Evolutionary conservation across 2,329 filamentous ascomycete genomes (phyloP).

Genomic region (Colletotrichum nymphaeae): DNA sequence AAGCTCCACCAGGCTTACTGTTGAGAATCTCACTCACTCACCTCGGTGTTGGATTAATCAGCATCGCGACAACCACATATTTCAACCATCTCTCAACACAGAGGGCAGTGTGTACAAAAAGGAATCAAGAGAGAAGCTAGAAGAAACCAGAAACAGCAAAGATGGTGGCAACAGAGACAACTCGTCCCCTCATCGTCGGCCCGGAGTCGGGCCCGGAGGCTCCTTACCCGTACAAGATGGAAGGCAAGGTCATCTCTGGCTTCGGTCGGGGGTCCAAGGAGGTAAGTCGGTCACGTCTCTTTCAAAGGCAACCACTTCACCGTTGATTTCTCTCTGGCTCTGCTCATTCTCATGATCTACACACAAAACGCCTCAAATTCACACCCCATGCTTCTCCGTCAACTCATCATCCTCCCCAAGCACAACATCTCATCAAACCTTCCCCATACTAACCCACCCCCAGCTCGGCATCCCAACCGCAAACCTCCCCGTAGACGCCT

Average conservation of each 20-base stretch:
- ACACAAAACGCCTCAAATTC: background rate
- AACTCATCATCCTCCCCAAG: background rate
- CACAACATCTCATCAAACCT: background rate
- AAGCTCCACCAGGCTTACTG: background rate
- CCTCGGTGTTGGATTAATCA: slow-evolving; percentile 11
- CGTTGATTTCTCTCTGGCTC: background rate
- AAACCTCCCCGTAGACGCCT: slow-evolving; percentile 82
- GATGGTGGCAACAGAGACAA: slow-evolving; percentile 21
- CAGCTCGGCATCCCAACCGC: slow-evolving; percentile 96
- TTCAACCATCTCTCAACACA: background rate
- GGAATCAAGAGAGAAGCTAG: background rate
- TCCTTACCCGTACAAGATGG: slow-evolving; percentile 86
- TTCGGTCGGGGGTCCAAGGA: slow-evolving; percentile 96
- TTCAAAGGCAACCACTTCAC: background rate
- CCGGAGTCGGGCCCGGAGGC: slow-evolving; percentile 76
- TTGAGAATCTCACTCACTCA: background rate
- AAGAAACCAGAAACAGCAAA: background rate
- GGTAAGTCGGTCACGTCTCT: slow-evolving; percentile 57
- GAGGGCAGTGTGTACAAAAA: background rate
- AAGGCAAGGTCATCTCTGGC: slow-evolving; percentile 89
- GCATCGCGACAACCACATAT: background rate
- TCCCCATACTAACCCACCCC: slow-evolving; percentile 4
- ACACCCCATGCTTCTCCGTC: background rate
- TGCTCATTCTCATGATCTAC: background rate
- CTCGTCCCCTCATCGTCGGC: slow-evolving; percentile 78